phyloP scores from a whole-genome alignment of 306 rosid genomes.

The Acmispon strigosus region DNA sequence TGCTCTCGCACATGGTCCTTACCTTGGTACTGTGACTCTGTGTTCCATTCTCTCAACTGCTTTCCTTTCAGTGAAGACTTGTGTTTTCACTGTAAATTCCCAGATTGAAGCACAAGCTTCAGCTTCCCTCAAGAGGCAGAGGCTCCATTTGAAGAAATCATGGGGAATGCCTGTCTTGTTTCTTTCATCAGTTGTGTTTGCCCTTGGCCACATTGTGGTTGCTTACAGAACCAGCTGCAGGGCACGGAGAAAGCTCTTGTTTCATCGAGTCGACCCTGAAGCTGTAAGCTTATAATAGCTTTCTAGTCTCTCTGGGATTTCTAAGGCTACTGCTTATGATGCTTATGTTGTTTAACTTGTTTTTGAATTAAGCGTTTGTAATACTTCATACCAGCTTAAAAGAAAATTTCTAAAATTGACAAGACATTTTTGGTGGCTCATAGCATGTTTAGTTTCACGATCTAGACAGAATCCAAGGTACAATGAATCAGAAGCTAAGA shows the following conservation, averaged over 20 bases:
- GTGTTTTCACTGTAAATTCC: conserved; percentile 77
- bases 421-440: background rate
- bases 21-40: conserved; percentile 86
- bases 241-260: conserved; percentile 81
- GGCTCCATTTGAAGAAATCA: conserved; percentile 88
- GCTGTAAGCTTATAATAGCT: conserved; percentile 48
- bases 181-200: conserved; percentile 86
- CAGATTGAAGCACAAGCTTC: conserved; percentile 85
- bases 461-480: too few relatives aligned
- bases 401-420: background rate
- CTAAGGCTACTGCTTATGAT: background rate
- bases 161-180: conserved; percentile 98
- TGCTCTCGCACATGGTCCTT: conserved; percentile 85
- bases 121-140: conserved; percentile 57
- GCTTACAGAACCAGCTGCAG: conserved; percentile 97
- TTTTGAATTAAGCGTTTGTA: background rate
- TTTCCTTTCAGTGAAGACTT: conserved; percentile 80
- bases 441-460: too few relatives aligned
- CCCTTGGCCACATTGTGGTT: conserved; percentile 90
- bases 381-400: background rate
- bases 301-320: background rate
- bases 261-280: conserved; percentile 87
- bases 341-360: background rate
- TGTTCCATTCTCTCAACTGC: conserved; percentile 66
- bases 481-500: too few relatives aligned